Conservation (phyloP, 257 asterid genomes). For the Prunella vulgaris region DNA sequence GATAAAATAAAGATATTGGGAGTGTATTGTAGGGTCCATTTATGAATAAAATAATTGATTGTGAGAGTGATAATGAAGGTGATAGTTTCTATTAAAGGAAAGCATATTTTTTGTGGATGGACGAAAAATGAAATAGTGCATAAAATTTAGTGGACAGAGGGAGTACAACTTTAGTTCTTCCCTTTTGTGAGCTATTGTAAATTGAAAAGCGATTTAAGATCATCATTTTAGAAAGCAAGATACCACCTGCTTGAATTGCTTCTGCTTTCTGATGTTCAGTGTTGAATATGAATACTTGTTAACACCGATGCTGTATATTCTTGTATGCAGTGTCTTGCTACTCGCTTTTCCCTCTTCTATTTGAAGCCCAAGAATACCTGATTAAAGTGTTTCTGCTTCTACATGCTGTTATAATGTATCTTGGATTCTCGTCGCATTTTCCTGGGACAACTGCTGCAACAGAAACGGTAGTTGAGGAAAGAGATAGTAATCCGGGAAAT, state of each 20-base stretch:
- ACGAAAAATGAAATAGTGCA: too few relatives aligned
- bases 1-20: too few relatives aligned
- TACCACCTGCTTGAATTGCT: not conserved
- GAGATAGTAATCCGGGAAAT: slow-evolving; percentile 15
- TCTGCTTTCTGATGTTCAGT: not conserved
- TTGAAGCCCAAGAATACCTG: slow-evolving; percentile 86
- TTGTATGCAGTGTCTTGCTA: slow-evolving; percentile 71
- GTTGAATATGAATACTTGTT: slow-evolving; percentile 8
- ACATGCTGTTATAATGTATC: slow-evolving; percentile 47
- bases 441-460: slow-evolving; percentile 15
- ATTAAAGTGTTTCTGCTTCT: slow-evolving; percentile 67
- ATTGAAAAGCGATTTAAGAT: too few relatives aligned
- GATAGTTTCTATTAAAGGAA: too few relatives aligned
- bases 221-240: not conserved
- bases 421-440: slow-evolving; percentile 59
- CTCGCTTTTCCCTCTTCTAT: slow-evolving; percentile 87
- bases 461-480: slow-evolving; percentile 8
- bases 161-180: too few relatives aligned
- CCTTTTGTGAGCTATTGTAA: too few relatives aligned
- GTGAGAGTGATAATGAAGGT: too few relatives aligned
- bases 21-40: too few relatives aligned
- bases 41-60: too few relatives aligned
- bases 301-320: slow-evolving; percentile 20
- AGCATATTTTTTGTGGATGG: too few relatives aligned
- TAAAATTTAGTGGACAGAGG: too few relatives aligned